Conservation (phyloP, 2,329 filamentous ascomycete species). For the Verticillium dahliae region DNA sequence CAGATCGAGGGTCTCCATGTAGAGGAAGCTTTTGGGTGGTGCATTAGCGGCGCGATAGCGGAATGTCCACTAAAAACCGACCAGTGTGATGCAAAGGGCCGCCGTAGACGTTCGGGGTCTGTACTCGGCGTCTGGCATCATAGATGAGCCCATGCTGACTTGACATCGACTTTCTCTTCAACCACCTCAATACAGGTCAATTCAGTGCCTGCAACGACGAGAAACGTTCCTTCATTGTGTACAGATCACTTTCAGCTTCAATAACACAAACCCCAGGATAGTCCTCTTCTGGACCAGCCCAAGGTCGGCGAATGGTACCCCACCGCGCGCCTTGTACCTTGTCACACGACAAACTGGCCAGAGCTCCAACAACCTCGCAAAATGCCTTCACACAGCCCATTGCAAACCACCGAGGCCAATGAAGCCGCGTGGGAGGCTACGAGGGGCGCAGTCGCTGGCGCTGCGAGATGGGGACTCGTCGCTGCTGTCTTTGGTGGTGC, state of each 20-base stretch:
- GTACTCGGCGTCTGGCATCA: not conserved
- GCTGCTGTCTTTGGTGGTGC: constrained; percentile 55
- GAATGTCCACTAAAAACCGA: not conserved
- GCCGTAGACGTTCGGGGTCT: not conserved
- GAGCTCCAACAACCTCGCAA: constrained; percentile 1
- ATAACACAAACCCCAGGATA: not conserved
- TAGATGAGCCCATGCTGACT: constrained; percentile 1
- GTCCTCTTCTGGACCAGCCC: not conserved
- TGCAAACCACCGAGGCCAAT: constrained; percentile 60
- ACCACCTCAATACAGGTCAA: not conserved
- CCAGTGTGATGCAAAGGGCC: not conserved
- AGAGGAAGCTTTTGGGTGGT: not conserved
- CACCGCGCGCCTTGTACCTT: not conserved
- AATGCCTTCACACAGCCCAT: constrained; percentile 47
- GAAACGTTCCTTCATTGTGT: too few species aligned
- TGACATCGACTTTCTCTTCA: not conserved
- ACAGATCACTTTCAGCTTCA: not conserved
- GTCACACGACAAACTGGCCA: not conserved
- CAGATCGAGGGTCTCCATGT: not conserved
- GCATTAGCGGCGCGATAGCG: not conserved
- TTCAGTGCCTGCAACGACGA: too few species aligned
- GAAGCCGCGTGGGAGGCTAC: constrained; percentile 66
- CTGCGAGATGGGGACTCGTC: constrained; percentile 66
- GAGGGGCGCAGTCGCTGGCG: constrained; percentile 60
- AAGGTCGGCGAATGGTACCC: not conserved